Percentiles rank a stretch among this genome's conserved stretches.
phyloP scores from a whole-genome alignment of 169 alveolate genomes.

The Plasmodium sp. region DNA sequence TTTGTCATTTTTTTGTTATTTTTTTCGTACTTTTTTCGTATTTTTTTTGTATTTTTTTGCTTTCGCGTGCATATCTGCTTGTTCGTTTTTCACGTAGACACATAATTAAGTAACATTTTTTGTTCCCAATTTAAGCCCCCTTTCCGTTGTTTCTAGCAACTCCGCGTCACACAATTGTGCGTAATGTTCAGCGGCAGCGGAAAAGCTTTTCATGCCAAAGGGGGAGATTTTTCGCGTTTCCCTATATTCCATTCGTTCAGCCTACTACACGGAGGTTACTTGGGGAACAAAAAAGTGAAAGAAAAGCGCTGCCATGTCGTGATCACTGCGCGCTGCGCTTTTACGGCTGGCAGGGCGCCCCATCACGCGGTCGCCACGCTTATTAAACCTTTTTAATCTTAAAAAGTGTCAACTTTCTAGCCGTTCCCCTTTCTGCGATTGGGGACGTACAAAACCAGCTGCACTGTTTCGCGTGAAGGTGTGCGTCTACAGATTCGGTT shows the following conservation, averaged over 20 bases:
- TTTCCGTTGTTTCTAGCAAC: background rate
- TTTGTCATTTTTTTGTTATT: background rate
- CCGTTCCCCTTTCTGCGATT: background rate
- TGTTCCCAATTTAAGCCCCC: background rate
- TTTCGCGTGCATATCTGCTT: background rate
- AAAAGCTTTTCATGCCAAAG: slow-evolving; percentile 6
- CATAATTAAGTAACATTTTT: background rate
- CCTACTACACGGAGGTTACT: background rate
- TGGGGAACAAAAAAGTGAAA: background rate
- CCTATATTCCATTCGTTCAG: background rate
- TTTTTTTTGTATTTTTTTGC: background rate
- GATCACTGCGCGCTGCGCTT: background rate
- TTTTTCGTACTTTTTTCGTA: background rate
- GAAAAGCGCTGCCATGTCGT: background rate
- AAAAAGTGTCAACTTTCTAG: background rate
- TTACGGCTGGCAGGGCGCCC: background rate
- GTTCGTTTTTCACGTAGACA: background rate
- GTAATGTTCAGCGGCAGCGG: background rate
- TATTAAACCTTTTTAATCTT: background rate
- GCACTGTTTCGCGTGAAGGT: background rate
- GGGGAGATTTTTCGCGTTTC: background rate
- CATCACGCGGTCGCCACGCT: background rate
- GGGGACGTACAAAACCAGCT: background rate
- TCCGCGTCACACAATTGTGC: background rate
- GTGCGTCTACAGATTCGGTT: background rate